phyloP scores from a whole-genome alignment of 176 grass and related monocot species.

The Cymbopogon citratus region DNA sequence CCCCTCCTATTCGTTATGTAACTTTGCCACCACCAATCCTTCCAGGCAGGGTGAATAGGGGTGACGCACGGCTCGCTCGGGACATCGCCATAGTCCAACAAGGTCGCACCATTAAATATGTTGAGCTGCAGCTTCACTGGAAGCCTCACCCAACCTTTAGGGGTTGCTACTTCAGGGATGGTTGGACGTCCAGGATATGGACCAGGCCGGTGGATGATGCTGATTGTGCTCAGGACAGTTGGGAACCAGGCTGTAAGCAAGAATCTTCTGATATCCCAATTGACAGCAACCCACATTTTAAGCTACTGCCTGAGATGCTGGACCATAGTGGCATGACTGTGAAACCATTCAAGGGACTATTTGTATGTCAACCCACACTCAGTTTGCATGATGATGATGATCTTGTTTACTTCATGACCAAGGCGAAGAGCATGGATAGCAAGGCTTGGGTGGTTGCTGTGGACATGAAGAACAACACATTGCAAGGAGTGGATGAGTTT shows the following conservation, averaged over 20 bases:
- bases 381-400: background rate
- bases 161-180: background rate
- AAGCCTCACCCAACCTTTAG: background rate
- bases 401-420: background rate
- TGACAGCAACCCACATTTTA: background rate
- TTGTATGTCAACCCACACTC: background rate
- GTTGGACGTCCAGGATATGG: background rate
- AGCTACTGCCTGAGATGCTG: background rate
- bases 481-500: background rate
- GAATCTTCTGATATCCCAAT: background rate
- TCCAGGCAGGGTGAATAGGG: background rate
- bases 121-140: background rate
- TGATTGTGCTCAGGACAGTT: background rate
- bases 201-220: background rate
- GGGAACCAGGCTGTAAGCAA: background rate
- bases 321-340: background rate
- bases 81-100: background rate
- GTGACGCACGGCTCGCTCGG: background rate
- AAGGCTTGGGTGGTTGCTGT: conserved; percentile 15
- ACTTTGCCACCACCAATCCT: background rate
- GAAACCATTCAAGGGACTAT: background rate
- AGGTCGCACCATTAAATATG: background rate
- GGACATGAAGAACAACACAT: background rate
- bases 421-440: background rate
- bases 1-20: background rate